These are phyloP conservation scores for Suillus paluster DNA, from an alignment of 768 basidiomycete genomes.

Conservation along the genomic window DNA sequence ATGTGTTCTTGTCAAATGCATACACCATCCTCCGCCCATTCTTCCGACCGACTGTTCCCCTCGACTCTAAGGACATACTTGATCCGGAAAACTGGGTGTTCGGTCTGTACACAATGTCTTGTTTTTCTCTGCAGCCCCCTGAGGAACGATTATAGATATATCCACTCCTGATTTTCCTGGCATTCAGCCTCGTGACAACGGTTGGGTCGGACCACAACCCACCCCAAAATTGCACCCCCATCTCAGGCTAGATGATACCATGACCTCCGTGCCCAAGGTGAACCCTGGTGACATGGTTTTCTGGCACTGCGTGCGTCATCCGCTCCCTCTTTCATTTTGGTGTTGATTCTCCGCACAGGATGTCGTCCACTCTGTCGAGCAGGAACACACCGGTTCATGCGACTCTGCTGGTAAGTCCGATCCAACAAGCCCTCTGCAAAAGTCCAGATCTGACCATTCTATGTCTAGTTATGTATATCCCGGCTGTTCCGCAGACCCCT, in stretches of 20 bases:
- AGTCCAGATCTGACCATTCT: slow-evolving; percentile 1
- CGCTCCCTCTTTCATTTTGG: background rate
- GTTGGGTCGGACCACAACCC: slow-evolving; percentile 47
- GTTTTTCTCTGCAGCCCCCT: slow-evolving; percentile 24
- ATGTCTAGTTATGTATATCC: slow-evolving; percentile 74
- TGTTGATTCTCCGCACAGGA: slow-evolving; percentile 36
- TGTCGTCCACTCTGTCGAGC: slow-evolving; percentile 50
- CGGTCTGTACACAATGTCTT: slow-evolving; percentile 35
- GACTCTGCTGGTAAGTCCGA: slow-evolving; percentile 58
- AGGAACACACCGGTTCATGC: slow-evolving; percentile 53
- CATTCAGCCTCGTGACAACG: slow-evolving; percentile 33
- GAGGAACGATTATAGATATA: slow-evolving; percentile 40
- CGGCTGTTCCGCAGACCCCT: slow-evolving; percentile 68
- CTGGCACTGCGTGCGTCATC: slow-evolving; percentile 63
- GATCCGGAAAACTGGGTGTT: slow-evolving; percentile 59
- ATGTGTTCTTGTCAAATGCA: slow-evolving; percentile 66
- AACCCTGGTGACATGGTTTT: slow-evolving; percentile 79
- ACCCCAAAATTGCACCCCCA: slow-evolving; percentile 68
- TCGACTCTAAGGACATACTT: slow-evolving; percentile 45
- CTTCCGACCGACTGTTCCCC: slow-evolving; percentile 56
- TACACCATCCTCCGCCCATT: slow-evolving; percentile 80
- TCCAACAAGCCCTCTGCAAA: background rate
- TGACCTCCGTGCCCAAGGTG: slow-evolving; percentile 74
- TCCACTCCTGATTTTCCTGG: slow-evolving; percentile 57
- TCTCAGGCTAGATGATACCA: slow-evolving; percentile 61